Percentiles rank a stretch among this genome's conserved stretches.
Evolutionary conservation across 345 rosid species (phyloP).

Genomic region (Syzygium jambos): DNA sequence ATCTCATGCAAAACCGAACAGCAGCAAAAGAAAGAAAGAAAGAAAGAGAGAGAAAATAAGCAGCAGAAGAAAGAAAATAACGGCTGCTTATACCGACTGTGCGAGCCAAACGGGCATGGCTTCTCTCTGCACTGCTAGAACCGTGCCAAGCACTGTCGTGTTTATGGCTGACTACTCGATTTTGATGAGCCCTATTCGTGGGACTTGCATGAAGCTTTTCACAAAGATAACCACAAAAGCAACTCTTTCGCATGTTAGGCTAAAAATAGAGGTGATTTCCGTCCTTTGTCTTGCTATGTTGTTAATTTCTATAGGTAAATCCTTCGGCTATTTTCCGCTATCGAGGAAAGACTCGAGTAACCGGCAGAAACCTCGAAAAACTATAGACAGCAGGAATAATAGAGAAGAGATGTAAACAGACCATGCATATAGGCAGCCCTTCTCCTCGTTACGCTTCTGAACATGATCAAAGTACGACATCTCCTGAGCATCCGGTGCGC

Average conservation of each 20-base stretch:
- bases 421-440: conserved; percentile 40
- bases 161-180: background rate
- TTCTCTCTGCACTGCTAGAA: background rate
- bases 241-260: background rate
- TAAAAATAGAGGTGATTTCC: background rate
- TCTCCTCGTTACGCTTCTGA: conserved; percentile 32
- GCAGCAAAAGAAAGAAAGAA: background rate
- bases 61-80: background rate
- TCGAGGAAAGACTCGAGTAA: background rate
- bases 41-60: background rate
- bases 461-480: conserved; percentile 26
- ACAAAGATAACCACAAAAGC: background rate
- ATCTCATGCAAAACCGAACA: background rate
- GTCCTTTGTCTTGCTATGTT: background rate
- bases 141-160: background rate
- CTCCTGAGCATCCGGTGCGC: conserved; percentile 14
- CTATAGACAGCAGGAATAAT: background rate
- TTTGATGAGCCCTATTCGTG: background rate
- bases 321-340: background rate
- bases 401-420: background rate
- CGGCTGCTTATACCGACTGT: background rate
- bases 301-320: background rate
- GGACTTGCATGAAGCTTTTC: background rate
- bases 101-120: background rate
- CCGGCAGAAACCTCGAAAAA: background rate